phyloP scores from a whole-genome alignment of 1,139 yeast species.

The Candida pseudocylindracea region DNA sequence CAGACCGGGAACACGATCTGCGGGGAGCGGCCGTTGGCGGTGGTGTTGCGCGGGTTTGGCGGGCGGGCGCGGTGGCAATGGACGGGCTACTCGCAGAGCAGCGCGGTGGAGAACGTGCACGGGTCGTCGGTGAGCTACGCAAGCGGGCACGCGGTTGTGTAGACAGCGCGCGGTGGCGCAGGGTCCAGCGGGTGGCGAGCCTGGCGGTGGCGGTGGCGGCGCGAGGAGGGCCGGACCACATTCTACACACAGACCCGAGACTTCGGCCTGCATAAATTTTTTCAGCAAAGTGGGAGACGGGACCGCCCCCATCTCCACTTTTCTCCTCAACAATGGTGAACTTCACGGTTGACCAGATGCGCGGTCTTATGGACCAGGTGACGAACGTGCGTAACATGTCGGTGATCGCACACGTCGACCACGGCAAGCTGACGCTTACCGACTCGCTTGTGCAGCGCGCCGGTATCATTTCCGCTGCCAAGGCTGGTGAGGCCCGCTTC shows the following conservation, averaged over 20 bases:
- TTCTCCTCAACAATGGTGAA: constrained; percentile 19
- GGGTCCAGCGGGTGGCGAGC: too few relatives aligned
- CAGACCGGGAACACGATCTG: constrained; percentile 78
- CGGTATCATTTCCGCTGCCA: constrained; percentile 98
- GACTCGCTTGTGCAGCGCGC: constrained; percentile 98
- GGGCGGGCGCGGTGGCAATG: constrained; percentile 23
- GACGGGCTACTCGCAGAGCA: constrained; percentile 73
- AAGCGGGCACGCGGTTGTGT: constrained; percentile 28
- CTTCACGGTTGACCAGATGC: constrained; percentile 82
- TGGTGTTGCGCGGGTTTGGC: constrained; percentile 19
- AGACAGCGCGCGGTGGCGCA: too few relatives aligned
- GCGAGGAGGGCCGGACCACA: too few relatives aligned
- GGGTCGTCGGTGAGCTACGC: constrained; percentile 88
- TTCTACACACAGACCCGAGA: too few relatives aligned
- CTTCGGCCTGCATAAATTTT: too few relatives aligned
- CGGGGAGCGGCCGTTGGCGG: constrained; percentile 67
- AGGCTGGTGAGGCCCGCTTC: constrained; percentile 99
- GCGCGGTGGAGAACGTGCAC: constrained; percentile 16
- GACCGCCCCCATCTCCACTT: not conserved
- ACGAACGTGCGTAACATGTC: constrained; percentile 99
- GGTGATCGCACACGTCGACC: constrained; percentile 99
- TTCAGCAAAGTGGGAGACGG: not conserved
- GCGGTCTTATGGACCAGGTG: constrained; percentile 98
- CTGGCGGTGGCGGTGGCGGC: too few relatives aligned
- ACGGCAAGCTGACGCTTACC: constrained; percentile 98